Base-by-base conservation (phyloP, 2,329 filamentous ascomycete species). In the Myotisia sp. region DNA sequence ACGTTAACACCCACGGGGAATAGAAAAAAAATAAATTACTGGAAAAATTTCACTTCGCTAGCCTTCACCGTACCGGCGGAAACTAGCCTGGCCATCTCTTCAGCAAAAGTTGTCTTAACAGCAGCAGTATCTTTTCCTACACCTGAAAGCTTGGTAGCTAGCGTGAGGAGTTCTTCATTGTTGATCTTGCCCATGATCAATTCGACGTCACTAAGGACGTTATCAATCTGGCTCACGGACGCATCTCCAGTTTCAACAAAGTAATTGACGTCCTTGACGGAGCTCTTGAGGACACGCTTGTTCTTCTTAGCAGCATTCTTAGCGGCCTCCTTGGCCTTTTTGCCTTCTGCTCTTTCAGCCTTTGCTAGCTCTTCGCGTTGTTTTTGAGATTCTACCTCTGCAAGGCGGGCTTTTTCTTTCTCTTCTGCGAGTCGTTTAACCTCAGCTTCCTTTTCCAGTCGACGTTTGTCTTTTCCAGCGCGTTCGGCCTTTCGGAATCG, bases 241-340 rank as follows among this genome's bases (percentile, higher is more conserved):
- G 77, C 65, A 40, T 86, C 79, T 36, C 76, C 79, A 28, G 70
- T 64, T 13, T 65, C 65, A 37, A 68, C 70, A 59, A 98, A 94
- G 75, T 98, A 98, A 70, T 94, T 94, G 51, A 82, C 86, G 47
- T 98, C 90, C 71, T 98, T 98, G 62, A 87, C 81, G 45, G 82
- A 85, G 42, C 75, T 77, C 61, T 92, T 85, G 49, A 98, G 76
- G 30, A 95, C 80, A 68, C 90, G 84, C 74, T 94, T 94, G 74
- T 98, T 98, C 81, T 98, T 98, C 80, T 98, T 98, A 51, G 90
- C 80, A 9, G 90, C 90, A 54, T 85, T 94, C 76, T 98, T 98
- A 38, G 90, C 90, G 2, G 87, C 87, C 63, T 98, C 90, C 70
- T 95, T 98, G 41, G 81, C 79, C 73, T 98, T 98, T 75, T 95